Evolutionary conservation across 2,329 filamentous ascomycete species (phyloP).

Genomic region (Chalaropsis ovoidea): DNA sequence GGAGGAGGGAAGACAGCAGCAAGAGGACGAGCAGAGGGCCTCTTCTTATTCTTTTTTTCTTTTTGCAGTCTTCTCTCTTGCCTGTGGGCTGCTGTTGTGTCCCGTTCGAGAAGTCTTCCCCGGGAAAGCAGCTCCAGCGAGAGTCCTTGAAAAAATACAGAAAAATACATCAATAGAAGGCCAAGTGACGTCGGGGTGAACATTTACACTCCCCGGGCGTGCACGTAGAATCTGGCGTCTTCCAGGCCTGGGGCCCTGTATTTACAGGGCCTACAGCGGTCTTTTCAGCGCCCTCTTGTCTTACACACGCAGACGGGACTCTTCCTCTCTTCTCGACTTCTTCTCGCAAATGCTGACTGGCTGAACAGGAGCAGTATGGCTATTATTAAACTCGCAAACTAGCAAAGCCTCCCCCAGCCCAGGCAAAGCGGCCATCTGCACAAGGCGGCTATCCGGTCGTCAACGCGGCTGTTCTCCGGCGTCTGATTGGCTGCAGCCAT

Average conservation of each 20-base stretch:
- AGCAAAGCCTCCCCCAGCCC: neutral
- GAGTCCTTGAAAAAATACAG: neutral
- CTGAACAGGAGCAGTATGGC: neutral
- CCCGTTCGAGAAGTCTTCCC: neutral
- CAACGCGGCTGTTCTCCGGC: neutral
- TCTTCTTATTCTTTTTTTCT: constrained; percentile 13
- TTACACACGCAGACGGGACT: neutral
- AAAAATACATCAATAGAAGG: constrained; percentile 5
- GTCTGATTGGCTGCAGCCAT: neutral
- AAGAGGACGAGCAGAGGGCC: neutral
- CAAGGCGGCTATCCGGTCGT: neutral
- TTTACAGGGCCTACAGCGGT: neutral
- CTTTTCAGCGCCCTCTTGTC: neutral
- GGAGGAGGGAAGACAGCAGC: neutral
- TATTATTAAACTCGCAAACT: constrained; percentile 10
- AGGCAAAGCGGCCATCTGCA: neutral
- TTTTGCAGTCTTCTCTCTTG: neutral
- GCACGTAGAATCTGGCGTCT: neutral
- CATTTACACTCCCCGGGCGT: neutral
- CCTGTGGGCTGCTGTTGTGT: too few relatives aligned
- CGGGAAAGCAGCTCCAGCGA: neutral
- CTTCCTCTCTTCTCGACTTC: neutral
- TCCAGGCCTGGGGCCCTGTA: neutral
- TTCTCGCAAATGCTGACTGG: neutral
- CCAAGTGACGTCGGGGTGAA: neutral